phyloP scores from a whole-genome alignment of 805 yeast species.

The Pichia ethanolica region DNA sequence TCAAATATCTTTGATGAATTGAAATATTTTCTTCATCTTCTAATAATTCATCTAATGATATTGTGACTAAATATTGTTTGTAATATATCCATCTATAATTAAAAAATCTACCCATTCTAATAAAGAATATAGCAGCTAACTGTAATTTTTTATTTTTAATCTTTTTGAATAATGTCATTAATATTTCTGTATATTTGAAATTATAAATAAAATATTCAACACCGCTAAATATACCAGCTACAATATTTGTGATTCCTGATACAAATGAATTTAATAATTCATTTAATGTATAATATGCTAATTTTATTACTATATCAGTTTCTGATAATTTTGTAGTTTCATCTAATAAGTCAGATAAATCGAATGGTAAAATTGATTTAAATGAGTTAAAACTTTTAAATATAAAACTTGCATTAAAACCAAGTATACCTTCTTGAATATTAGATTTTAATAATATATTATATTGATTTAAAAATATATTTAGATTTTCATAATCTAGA shows the following conservation, averaged over 20 bases:
- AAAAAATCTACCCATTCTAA: conserved; percentile 5
- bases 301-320: neutral
- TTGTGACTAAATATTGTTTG: neutral
- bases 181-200: neutral
- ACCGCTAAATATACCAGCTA: neutral
- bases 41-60: neutral
- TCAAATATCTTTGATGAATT: neutral
- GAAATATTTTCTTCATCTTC: neutral
- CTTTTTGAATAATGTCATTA: conserved; percentile 1
- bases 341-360: conserved; percentile 4
- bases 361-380: conserved; percentile 9
- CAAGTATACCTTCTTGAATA: neutral
- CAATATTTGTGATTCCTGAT: conserved; percentile 1
- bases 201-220: neutral
- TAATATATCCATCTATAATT: neutral
- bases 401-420: conserved; percentile 7
- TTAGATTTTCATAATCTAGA: conserved; percentile 9
- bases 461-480: conserved; percentile 4
- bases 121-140: conserved; percentile 2
- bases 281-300: conserved; percentile 3
- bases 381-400: conserved; percentile 10
- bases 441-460: neutral
- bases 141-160: neutral
- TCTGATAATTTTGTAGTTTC: neutral
- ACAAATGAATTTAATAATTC: conserved; percentile 2